These are phyloP conservation scores for Nitzschia inconspicua DNA, from an alignment of 108 stramenopile genomes.

Conservation along the genomic window DNA sequence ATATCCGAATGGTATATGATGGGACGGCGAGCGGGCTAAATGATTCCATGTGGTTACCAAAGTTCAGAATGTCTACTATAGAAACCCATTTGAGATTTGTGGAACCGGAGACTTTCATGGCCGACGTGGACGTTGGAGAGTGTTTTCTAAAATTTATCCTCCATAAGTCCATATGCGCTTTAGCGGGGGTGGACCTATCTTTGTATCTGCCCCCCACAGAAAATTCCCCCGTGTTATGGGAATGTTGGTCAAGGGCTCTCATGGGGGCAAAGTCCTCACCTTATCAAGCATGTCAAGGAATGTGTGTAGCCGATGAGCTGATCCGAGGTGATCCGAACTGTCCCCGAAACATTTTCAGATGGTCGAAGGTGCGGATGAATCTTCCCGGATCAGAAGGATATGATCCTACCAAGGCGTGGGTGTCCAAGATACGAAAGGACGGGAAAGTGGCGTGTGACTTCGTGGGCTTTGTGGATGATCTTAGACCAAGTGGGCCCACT, in stretches of 20 bases:
- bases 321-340: conserved; percentile 15
- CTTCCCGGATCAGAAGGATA: conserved; percentile 28
- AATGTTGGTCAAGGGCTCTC: conserved; percentile 22
- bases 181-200: conserved; percentile 13
- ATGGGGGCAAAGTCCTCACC: conserved; percentile 49
- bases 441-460: conserved; percentile 36
- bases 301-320: conserved; percentile 7
- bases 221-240: conserved; percentile 9
- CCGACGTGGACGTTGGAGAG: conserved; percentile 35
- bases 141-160: conserved; percentile 43
- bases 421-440: conserved; percentile 22
- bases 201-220: no score
- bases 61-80: conserved; percentile 34
- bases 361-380: conserved; percentile 28
- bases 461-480: conserved; percentile 41
- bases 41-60: conserved; percentile 22
- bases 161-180: neutral
- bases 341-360: conserved; percentile 23
- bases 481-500: conserved; percentile 7
- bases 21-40: conserved; percentile 35
- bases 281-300: conserved; percentile 9
- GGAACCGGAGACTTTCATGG: conserved; percentile 11
- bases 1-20: conserved; percentile 49
- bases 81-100: conserved; percentile 13
- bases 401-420: conserved; percentile 33